These are phyloP conservation scores for Pleurotus djamor DNA, from an alignment of 768 basidiomycete genomes.

Conservation along the genomic window DNA sequence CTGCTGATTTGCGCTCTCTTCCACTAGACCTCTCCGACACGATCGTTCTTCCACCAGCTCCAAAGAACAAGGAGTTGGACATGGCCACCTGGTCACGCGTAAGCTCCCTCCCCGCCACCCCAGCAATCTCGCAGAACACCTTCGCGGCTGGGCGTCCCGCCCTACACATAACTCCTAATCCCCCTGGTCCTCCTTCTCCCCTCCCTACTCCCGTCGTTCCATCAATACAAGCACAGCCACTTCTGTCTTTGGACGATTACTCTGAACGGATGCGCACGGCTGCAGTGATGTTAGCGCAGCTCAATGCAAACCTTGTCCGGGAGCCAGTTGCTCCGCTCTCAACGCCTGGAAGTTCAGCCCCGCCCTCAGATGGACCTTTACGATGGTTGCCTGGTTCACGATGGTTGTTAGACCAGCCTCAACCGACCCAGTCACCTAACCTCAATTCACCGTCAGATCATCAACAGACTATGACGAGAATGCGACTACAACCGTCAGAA, in stretches of 20 bases:
- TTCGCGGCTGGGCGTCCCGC: constrained; percentile 8
- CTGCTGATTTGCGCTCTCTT: constrained; percentile 65
- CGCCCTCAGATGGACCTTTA: constrained; percentile 19
- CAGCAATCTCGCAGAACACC: constrained; percentile 14
- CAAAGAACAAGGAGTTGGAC: constrained; percentile 89
- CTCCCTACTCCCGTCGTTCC: constrained; percentile 5
- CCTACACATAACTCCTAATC: constrained; percentile 3
- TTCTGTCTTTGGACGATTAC: constrained; percentile 91
- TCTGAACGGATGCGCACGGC: constrained; percentile 98
- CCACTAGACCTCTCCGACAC: constrained; percentile 82
- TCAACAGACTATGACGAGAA: constrained; percentile 39
- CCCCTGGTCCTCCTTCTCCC: constrained; percentile 9
- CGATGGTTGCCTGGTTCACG: constrained; percentile 56
- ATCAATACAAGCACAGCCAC: constrained; percentile 9
- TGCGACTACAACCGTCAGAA: constrained; percentile 78
- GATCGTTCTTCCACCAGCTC: constrained; percentile 76
- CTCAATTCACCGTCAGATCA: constrained; percentile 1
- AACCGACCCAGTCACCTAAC: constrained; percentile 12
- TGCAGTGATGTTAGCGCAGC: constrained; percentile 96
- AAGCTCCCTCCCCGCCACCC: constrained; percentile 42
- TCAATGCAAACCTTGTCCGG: constrained; percentile 76
- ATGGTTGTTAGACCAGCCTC: constrained; percentile 37
- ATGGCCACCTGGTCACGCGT: constrained; percentile 79
- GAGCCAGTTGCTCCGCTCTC: constrained; percentile 38
- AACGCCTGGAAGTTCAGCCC: constrained; percentile 5